Base-by-base conservation (phyloP, 2,329 filamentous ascomycete species). In the Amylocarpus encephaloides region DNA sequence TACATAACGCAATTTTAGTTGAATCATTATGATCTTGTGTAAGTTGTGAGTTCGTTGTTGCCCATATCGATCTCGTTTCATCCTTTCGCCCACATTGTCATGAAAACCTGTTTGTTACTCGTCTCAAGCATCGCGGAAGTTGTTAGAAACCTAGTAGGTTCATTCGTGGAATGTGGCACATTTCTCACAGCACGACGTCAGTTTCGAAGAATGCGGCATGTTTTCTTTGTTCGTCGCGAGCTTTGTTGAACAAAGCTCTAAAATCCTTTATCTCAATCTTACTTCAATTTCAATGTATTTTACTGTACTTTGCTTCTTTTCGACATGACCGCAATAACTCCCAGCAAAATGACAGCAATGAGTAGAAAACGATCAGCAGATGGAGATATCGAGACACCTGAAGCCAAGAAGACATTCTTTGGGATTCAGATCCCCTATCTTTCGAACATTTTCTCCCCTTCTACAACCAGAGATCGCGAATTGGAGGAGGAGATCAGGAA, bases 151-250 rank as follows among this genome's bases (percentile, higher is more conserved):
- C 22, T 26, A 26, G 22, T 26, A 7, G 7, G 22, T 26, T 7
- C 22, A 26, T 34, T n/a, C 9, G 6, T 32, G 36, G 46, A 48
- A 48, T 48, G 46, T 42, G 42, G 38, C 42, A 19, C 36, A 48
- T 41, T 48, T 48, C 30, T 41, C 26, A 33, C 16, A 40, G 16
- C 26, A 41, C n/a, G 7, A 4, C 22, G 22, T 26, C 22, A 4
- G 22, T 4, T 26, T 4, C 7, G 34, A 36, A 36, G 34, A 36
- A 36, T 36, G 15, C 34, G 15, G 34, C 11, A 10, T 36, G 3
- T 36, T 26, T 26, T 26, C 22, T 26, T 26, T 26, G 22, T 26
- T 26, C 22, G 22, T 26, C 22, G 7, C 22, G 22, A 26, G 22
- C 22, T 26, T 26, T 26, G 22, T 26, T 26, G 4, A 16, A 36